Conservation (phyloP, 2,329 filamentous ascomycete genomes). For the Epichloe festucae region DNA sequence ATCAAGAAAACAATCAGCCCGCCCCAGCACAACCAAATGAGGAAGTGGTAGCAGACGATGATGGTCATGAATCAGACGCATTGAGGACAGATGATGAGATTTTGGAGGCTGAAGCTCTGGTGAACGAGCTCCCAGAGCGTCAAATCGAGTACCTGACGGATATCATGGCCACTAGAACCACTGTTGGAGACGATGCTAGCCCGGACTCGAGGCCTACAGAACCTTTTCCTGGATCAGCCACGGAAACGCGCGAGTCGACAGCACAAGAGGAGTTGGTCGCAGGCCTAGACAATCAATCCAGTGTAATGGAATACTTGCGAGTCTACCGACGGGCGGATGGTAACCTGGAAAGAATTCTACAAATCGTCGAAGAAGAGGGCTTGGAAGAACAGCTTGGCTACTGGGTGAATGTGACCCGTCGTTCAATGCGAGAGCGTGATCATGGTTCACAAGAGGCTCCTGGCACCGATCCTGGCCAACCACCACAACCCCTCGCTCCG, state of each 20-base stretch:
- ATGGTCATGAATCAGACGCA: slow-evolving; percentile 12
- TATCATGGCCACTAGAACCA: background rate
- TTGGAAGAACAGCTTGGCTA: slow-evolving; percentile 45
- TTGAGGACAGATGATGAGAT: slow-evolving; percentile 22
- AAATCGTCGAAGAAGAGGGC: slow-evolving; percentile 48
- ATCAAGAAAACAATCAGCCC: slow-evolving; percentile 19
- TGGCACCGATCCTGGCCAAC: background rate
- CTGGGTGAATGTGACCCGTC: slow-evolving; percentile 41
- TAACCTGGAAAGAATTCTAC: slow-evolving; percentile 43
- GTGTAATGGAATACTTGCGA: slow-evolving; percentile 27
- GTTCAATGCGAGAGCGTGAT: slow-evolving; percentile 15
- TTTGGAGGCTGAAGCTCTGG: slow-evolving; percentile 14
- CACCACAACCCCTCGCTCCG: background rate
- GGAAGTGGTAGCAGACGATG: slow-evolving; percentile 7
- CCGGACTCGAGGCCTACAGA: background rate
- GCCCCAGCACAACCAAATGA: slow-evolving; percentile 8
- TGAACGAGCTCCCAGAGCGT: background rate
- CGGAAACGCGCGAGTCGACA: background rate
- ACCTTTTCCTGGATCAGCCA: background rate
- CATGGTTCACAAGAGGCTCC: background rate
- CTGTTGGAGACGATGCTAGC: background rate
- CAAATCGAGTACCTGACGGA: background rate
- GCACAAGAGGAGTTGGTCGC: background rate
- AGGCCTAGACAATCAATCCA: slow-evolving; percentile 10
- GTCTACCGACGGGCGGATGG: slow-evolving; percentile 49